Evolutionary conservation across 345 rosid genomes (phyloP).

Genomic region (Clausena lansium): DNA sequence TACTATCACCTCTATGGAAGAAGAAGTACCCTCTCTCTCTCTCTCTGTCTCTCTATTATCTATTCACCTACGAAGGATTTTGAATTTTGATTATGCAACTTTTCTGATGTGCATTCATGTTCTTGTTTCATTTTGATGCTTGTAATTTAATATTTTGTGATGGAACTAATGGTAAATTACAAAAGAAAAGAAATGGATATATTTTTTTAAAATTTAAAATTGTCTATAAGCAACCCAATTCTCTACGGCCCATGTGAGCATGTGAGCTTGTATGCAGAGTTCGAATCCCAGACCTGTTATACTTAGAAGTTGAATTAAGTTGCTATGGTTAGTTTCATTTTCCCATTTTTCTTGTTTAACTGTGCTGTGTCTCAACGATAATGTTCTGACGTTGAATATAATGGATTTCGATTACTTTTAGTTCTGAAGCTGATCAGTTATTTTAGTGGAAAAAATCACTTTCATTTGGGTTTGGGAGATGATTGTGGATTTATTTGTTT

Average conservation of each 20-base stretch:
- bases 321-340: not conserved
- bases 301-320: not conserved
- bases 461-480: not conserved
- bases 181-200: not conserved
- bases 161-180: not conserved
- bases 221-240: no score
- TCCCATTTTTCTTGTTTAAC: not conserved
- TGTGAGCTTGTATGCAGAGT: no score
- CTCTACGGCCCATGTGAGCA: no score
- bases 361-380: not conserved
- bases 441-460: not conserved
- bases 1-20: constrained; percentile 17
- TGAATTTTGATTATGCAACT: not conserved
- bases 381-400: not conserved
- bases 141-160: not conserved
- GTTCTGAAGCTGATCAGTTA: not conserved
- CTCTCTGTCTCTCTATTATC: not conserved
- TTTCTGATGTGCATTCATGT: not conserved
- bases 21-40: constrained; percentile 15
- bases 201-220: no score
- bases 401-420: not conserved
- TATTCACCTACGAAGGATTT: not conserved
- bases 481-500: not conserved
- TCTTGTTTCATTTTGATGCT: not conserved
- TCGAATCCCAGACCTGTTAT: no score